Percentiles rank a stretch among this genome's conserved stretches.
Conservation (phyloP, 192 early-diverging fungal species). For the Linderina pennispora region DNA sequence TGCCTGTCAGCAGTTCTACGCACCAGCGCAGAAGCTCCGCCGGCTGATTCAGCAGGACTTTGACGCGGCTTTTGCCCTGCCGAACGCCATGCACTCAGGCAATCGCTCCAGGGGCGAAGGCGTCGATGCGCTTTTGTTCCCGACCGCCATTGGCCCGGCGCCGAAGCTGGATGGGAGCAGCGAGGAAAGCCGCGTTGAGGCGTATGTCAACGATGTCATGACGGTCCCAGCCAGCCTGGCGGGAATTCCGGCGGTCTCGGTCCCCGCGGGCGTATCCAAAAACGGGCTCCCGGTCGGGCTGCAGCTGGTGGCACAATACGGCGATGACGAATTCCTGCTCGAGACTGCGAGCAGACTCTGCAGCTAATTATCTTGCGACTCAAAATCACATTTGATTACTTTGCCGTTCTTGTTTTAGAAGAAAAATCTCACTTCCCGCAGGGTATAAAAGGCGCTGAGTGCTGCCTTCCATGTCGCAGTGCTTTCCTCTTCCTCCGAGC, state of each 20-base stretch:
- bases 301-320: slow-evolving; percentile 83
- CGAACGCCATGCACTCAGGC: slow-evolving; percentile 49
- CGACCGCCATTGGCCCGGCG: slow-evolving; percentile 68
- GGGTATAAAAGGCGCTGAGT: too few species aligned
- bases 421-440: too few species aligned
- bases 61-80: slow-evolving; percentile 58
- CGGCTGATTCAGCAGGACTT: slow-evolving; percentile 75
- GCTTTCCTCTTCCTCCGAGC: too few species aligned
- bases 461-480: too few species aligned
- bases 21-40: slow-evolving; percentile 78
- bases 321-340: slow-evolving; percentile 57
- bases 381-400: too few species aligned
- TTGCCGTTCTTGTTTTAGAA: too few species aligned
- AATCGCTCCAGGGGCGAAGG: slow-evolving; percentile 1
- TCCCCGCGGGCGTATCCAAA: slow-evolving; percentile 49
- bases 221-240: slow-evolving; percentile 86
- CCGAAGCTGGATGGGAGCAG: slow-evolving; percentile 47
- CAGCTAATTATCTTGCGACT: too few species aligned
- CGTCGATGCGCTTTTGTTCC: slow-evolving; percentile 77
- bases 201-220: slow-evolving; percentile 84
- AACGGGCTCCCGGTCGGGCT: slow-evolving; percentile 69
- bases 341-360: slow-evolving; percentile 16
- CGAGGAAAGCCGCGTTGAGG: slow-evolving; percentile 37
- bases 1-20: slow-evolving; percentile 62
- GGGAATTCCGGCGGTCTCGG: slow-evolving; percentile 68